These are phyloP conservation scores for Helotiales sp. DNA, from an alignment of 2,329 filamentous ascomycete species.

Conservation along the genomic window DNA sequence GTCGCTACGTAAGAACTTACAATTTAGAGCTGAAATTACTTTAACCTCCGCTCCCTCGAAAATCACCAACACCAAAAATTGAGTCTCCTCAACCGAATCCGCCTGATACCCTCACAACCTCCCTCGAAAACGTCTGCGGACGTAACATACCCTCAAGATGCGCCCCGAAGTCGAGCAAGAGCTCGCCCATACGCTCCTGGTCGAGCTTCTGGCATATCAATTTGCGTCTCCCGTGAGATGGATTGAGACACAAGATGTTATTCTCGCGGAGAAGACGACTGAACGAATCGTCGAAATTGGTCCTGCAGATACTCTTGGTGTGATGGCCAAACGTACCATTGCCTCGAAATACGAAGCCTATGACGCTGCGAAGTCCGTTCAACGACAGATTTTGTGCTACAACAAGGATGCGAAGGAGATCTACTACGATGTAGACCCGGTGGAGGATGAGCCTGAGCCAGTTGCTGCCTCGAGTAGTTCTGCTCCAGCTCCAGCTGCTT, in stretches of 20 bases:
- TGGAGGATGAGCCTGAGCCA: constrained; percentile 83
- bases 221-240: constrained; percentile 98
- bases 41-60: constrained; percentile 6
- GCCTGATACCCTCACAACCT: constrained; percentile 18
- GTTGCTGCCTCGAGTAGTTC: constrained; percentile 42
- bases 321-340: constrained; percentile 94
- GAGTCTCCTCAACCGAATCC: background rate
- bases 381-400: constrained; percentile 97
- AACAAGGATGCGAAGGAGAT: constrained; percentile 99
- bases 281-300: constrained; percentile 98
- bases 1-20: constrained; percentile 9
- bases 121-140: constrained; percentile 29
- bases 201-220: constrained; percentile 98
- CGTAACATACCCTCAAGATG: constrained; percentile 59
- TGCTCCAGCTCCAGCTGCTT: constrained; percentile 42
- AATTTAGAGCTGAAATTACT: constrained; percentile 11
- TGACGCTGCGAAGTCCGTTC: constrained; percentile 93
- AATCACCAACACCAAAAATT: background rate
- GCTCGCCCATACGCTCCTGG: constrained; percentile 95
- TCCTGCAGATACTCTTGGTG: constrained; percentile 92
- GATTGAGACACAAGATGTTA: constrained; percentile 99
- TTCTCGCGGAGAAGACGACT: constrained; percentile 91
- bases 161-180: constrained; percentile 99
- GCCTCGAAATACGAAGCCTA: constrained; percentile 98
- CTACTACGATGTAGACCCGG: constrained; percentile 96